phyloP scores from a whole-genome alignment of 306 rosid genomes.

The Lathyrus sativus region DNA sequence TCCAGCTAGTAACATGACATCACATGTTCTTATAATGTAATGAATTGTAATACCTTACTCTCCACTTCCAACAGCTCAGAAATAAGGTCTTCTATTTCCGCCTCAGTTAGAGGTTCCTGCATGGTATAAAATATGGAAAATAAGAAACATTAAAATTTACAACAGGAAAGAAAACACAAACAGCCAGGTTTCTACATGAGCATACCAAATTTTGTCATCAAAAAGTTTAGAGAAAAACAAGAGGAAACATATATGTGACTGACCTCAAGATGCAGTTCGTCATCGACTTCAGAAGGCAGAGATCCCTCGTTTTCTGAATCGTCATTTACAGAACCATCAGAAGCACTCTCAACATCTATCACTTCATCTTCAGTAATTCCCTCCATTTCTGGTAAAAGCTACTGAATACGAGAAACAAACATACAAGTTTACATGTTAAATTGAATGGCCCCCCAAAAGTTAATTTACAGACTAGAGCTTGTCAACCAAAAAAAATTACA shows the following conservation, averaged over 20 bases:
- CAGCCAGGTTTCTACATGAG: conserved; percentile 6
- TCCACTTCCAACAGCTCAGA: conserved; percentile 88
- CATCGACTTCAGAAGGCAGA: conserved; percentile 62
- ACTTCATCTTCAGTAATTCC: conserved; percentile 59
- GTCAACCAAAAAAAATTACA: background rate
- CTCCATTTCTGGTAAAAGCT: conserved; percentile 57
- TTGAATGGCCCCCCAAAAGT: background rate
- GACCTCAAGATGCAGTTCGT: conserved; percentile 57
- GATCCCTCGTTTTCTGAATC: conserved; percentile 69
- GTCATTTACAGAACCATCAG: conserved; percentile 65
- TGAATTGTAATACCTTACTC: conserved; percentile 74
- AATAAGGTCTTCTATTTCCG: conserved; percentile 75
- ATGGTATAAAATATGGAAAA: conserved; percentile 36
- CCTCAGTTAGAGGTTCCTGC: conserved; percentile 84
- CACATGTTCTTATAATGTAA: conserved; percentile 22
- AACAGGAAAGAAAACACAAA: conserved; percentile 17
- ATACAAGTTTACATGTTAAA: conserved; percentile 12
- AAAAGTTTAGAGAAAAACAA: background rate
- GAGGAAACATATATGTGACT: conserved; percentile 33
- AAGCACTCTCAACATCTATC: conserved; percentile 60
- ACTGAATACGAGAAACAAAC: conserved; percentile 23
- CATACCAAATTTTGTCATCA: background rate
- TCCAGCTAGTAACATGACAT: conserved; percentile 12
- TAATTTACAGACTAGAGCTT: background rate
- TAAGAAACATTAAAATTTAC: conserved; percentile 3